Base-by-base conservation (phyloP, 75 land plant species). In the Pinus taeda region DNA sequence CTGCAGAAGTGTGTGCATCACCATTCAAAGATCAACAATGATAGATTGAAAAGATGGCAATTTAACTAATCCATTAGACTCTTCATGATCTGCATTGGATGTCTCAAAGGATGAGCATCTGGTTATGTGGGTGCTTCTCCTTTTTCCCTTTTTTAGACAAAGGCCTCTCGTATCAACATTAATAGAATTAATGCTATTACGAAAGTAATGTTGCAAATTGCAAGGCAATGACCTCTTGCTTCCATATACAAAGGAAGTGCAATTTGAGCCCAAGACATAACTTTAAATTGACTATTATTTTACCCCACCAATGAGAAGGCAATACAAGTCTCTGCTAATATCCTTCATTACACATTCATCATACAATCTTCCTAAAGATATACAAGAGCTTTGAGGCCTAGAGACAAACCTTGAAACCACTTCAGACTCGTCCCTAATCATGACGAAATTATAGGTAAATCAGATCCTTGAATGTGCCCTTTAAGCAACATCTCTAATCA, bases 1-100 rank as follows among this genome's bases (percentile, higher is more conserved):
- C 55, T 94, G 92, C 79, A 97, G 87, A 63, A 97, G 92, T 6
- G 99, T 94, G 81, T 97, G 99, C 97, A 92, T 94, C 98, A 97
- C 92, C 77, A 97, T 97, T 7, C 99, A 79, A 92, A 97, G 70
- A 97, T 94, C 82, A 94, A 95, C 56, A 97, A 81, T 0, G 99
- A 93, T 30, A 90, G 90, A 39, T 11, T 95, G 98, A 79, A 95
- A 95, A 21, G 93, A 85, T 4, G 98, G 95, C 15, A 93, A 89
- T 90, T 95, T 92, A 8, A 93, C 88, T 5, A 75, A 30, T 59
- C 86, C 87, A 71, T 81, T 74, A 12, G 83, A 57, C 21, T 81
- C 79, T 20, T 20, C 12, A 57, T 15, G 56, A 39, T 73, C 76
- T 1, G 55, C 57, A 26, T 33, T 57, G 22, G 74, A 29, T 22